Evolutionary conservation across 1,284 basidiomycete genomes (phyloP).

Genomic region (Phellinidium pouzarii): DNA sequence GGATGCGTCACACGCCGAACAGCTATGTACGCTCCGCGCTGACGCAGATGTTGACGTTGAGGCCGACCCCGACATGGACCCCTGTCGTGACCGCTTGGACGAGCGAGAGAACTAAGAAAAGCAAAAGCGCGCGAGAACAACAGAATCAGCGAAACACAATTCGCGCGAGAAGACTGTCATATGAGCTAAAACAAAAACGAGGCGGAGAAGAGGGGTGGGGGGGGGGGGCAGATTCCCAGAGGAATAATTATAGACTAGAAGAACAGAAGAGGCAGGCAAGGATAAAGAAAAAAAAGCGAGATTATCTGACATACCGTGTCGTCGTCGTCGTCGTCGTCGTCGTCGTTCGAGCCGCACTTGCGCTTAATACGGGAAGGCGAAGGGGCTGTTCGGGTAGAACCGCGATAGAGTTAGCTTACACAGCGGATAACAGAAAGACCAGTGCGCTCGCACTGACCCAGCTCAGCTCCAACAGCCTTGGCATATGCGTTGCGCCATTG

Average conservation of each 20-base stretch:
- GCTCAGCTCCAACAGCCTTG: constrained; percentile 25
- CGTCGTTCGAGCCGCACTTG: constrained; percentile 38
- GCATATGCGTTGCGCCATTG: constrained; percentile 49
- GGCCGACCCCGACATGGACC: constrained; percentile 3
- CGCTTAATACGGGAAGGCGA: constrained; percentile 21
- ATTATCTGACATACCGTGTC: constrained; percentile 38
- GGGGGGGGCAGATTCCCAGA: too few species aligned
- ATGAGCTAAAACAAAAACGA: neutral
- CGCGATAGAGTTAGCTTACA: neutral
- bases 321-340: constrained; percentile 40
- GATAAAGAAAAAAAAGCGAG: constrained; percentile 4
- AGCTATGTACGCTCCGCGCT: constrained; percentile 33
- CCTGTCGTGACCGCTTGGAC: constrained; percentile 18
- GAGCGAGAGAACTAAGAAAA: constrained; percentile 15
- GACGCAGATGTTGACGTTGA: constrained; percentile 14
- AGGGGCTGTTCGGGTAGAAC: constrained; percentile 18
- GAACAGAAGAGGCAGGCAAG: constrained; percentile 7
- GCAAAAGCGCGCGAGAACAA: neutral
- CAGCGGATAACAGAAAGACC: neutral
- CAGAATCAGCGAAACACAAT: constrained; percentile 4
- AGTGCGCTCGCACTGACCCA: constrained; percentile 18
- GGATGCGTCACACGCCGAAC: constrained; percentile 64
- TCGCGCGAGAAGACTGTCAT: neutral
- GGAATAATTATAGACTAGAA: constrained; percentile 3
- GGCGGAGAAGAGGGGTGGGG: neutral